phyloP scores from a whole-genome alignment of 2,329 filamentous ascomycete species.

The Pyrenophora seminiperda region DNA sequence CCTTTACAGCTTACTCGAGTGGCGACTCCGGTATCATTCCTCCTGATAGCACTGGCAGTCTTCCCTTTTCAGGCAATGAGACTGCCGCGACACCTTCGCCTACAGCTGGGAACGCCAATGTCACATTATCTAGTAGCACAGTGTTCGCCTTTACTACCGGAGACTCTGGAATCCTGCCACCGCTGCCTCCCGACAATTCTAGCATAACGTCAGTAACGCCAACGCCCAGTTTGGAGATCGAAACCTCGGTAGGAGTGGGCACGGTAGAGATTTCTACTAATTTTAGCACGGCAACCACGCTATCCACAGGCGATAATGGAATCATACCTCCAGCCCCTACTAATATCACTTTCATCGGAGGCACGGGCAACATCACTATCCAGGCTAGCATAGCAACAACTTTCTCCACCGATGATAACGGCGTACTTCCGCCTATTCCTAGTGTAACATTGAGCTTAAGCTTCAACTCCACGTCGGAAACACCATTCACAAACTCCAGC shows the following conservation, averaged over 20 bases:
- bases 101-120: conserved; percentile 12
- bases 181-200: conserved; percentile 2
- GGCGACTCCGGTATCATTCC: conserved; percentile 15
- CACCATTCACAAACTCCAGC: neutral
- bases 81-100: neutral
- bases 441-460: neutral
- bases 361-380: too few relatives aligned
- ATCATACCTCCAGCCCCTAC: conserved; percentile 11
- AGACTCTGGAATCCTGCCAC: conserved; percentile 14
- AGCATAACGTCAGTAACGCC: conserved; percentile 1
- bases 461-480: neutral
- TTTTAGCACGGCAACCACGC: conserved; percentile 3
- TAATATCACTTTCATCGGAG: neutral
- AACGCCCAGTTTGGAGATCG: conserved; percentile 1
- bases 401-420: too few relatives aligned
- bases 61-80: neutral
- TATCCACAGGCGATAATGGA: conserved; percentile 14
- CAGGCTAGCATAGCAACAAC: too few relatives aligned
- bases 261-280: neutral
- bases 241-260: conserved; percentile 1
- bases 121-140: conserved; percentile 19
- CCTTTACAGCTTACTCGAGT: conserved; percentile 10
- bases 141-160: conserved; percentile 8
- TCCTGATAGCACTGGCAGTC: neutral
- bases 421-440: neutral